These are phyloP conservation scores for Pyrenochaeta sp. DNA, from an alignment of 2,329 filamentous ascomycete species.

Conservation along the genomic window DNA sequence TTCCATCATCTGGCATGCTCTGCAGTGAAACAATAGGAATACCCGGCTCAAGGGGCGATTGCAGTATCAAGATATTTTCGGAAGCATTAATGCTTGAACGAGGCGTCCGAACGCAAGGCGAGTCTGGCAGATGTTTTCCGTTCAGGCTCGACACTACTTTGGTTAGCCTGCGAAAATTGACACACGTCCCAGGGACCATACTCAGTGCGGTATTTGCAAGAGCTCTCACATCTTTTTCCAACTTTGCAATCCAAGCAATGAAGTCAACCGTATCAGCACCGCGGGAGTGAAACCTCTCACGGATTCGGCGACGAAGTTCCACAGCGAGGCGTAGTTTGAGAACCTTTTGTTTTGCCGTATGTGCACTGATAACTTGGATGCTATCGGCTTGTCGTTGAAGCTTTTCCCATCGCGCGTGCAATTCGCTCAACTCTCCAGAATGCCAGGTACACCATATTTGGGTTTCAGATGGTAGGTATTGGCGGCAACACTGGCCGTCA, in stretches of 20 bases:
- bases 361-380: slow-evolving; percentile 13
- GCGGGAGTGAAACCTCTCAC: slow-evolving; percentile 29
- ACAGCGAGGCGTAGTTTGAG: slow-evolving; percentile 29
- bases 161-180: neutral
- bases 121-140: slow-evolving; percentile 14
- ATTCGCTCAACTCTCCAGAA: slow-evolving; percentile 19
- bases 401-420: slow-evolving; percentile 24
- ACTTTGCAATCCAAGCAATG: slow-evolving; percentile 30
- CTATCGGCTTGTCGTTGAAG: slow-evolving; percentile 22
- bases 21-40: slow-evolving; percentile 20
- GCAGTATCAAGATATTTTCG: slow-evolving; percentile 19
- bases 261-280: slow-evolving; percentile 26
- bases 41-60: slow-evolving; percentile 17
- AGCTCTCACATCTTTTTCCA: slow-evolving; percentile 26
- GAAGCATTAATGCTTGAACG: slow-evolving; percentile 3
- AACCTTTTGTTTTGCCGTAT: slow-evolving; percentile 28
- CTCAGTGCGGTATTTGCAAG: slow-evolving; percentile 26
- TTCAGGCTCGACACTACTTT: slow-evolving; percentile 16
- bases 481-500: slow-evolving; percentile 14
- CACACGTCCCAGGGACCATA: neutral
- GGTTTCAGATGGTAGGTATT: slow-evolving; percentile 4
- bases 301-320: slow-evolving; percentile 27
- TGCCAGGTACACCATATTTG: slow-evolving; percentile 23
- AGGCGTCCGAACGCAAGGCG: slow-evolving; percentile 9
- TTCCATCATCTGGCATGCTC: slow-evolving; percentile 24